Evolutionary conservation across 148 eudicot species (phyloP), one percentile per base, ranked within the genome.

Genomic region (Silene uniflora): DNA sequence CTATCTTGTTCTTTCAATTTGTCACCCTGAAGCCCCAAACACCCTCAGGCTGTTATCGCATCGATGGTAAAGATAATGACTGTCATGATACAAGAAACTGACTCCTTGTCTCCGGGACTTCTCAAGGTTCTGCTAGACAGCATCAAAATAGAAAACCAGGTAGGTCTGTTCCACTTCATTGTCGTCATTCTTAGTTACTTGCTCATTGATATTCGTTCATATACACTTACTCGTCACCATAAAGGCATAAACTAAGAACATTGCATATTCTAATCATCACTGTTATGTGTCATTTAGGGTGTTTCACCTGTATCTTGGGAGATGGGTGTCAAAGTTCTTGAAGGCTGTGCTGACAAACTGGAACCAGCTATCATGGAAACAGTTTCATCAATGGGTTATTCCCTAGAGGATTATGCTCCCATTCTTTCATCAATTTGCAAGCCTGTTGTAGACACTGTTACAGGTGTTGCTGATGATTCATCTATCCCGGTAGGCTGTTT

Each of bases 61-160:
- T 77, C 87, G 67, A 92, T 95, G 93, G 92, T 86, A 84, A 81
- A 67, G 63, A 88, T 95, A 66, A 90, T 95, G 99, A 85, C 81
- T 67, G 72, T 83, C 69, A 75, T 90, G 75, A 80, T 95, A 65
- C 79, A 90, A 19, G 99, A 92, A 82, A 90, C 87, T 73, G 99
- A 95, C 71, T 85, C 83, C 46, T 74, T 88, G 58, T 76, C 96
- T 56, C 42, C 13, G 60, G 81, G 77, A 68, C 92, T 95, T 63
- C 81, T 95, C 25, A 81, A 70, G 78, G 86, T 86, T 63, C 88
- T 95, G 77, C 75, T 95, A 62, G 75, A 29, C 59, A 88, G 92
- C 81, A 82, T 89, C 42, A 88, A 73, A 82, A 89, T 81, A 83
- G 92, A 85, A 75, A 90, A 88, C 77, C 81, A 90, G 93, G 99